Percentiles rank a stretch among this genome's conserved stretches.
phyloP scores from a whole-genome alignment of 768 basidiomycete species.

The Boletus reticulatus region DNA sequence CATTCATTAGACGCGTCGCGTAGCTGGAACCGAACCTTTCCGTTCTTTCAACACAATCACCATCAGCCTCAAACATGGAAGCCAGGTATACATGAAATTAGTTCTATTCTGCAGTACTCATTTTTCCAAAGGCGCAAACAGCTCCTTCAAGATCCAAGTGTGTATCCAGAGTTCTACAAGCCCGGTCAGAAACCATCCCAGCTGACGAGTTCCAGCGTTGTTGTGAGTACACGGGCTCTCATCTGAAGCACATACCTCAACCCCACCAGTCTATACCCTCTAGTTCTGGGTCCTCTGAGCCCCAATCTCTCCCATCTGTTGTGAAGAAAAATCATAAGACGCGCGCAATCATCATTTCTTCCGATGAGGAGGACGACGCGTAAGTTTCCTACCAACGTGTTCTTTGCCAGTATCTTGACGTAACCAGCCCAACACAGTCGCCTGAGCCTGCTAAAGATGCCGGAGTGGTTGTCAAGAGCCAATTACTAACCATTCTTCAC shows the following conservation, averaged over 20 bases:
- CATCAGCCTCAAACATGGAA: slow-evolving; percentile 21
- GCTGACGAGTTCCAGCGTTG: slow-evolving; percentile 1
- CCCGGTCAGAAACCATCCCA: slow-evolving; percentile 17
- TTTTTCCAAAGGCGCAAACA: slow-evolving; percentile 23
- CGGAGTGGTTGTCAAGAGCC: slow-evolving; percentile 7
- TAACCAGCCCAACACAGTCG: slow-evolving; percentile 3
- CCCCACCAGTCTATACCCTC: slow-evolving; percentile 24
- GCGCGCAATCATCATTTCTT: slow-evolving; percentile 29
- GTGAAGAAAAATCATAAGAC: slow-evolving; percentile 6
- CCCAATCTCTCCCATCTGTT: slow-evolving; percentile 16
- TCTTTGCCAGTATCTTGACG: slow-evolving; percentile 1
- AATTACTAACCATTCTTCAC: slow-evolving; percentile 23
- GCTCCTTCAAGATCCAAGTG: slow-evolving; percentile 20
- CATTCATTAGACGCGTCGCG: slow-evolving; percentile 23
- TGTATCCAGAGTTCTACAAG: slow-evolving; percentile 31
- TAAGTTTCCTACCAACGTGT: background rate
- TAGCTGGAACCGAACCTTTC: slow-evolving; percentile 3
- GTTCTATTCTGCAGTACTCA: background rate
- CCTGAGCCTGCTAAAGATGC: background rate
- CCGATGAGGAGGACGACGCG: slow-evolving; percentile 26
- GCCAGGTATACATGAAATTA: slow-evolving; percentile 16
- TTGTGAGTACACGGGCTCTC: slow-evolving; percentile 18
- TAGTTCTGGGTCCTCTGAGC: slow-evolving; percentile 18
- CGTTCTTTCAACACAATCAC: slow-evolving; percentile 3
- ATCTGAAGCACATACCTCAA: background rate